Evolutionary conservation across 192 early-diverging fungal genomes (phyloP), one percentile per base, ranked within the genome.

Genomic region (Phlyctochytrium arcticum): DNA sequence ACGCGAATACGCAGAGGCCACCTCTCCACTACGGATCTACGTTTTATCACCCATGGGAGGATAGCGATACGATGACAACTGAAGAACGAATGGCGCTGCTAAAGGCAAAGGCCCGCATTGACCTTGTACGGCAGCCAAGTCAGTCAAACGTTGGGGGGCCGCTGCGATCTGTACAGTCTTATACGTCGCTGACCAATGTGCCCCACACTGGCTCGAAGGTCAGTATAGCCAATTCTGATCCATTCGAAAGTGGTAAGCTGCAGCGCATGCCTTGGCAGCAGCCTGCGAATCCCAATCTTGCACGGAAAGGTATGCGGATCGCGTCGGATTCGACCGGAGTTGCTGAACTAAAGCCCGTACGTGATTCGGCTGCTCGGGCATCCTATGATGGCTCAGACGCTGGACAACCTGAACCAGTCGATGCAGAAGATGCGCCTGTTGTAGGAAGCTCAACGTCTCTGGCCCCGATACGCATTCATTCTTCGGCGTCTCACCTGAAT

Each of bases 41-140:
- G 3, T 63, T 51, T 35, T 63, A 63, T 29, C 47, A 42, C 0
- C 53, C 64, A 24, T 49, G 57, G 47, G 55, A 49, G 34, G 66
- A 60, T 23, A 46, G 55, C 6, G 66, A 68, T 36, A 68, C 57
- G n/a, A 15, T 68, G 42, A 60, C 9, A 8, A 46, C 48, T 8
- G 57, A 68, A 4, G 66, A 68, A 6, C 55, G 66, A 21, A 19
- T 60, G 5, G 66, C 66, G 12, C 48, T 68, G 15, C n/a, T 68
- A 10, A 30, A 36, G 8, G 57, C 49, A n/a, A 47, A 49, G 34
- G 48, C 42, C 4, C 55, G 66, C 1, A 48, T 68, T 9, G 66
- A 68, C 29, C 57, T 60, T n/a, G 55, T 36, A 7, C 56, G 66
- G 12, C 39, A 44, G 21, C 1, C 39, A 12, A 2, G 39, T 44